Base-by-base conservation (phyloP, 1,284 basidiomycete genomes). In the Testicularia cyperi region DNA sequence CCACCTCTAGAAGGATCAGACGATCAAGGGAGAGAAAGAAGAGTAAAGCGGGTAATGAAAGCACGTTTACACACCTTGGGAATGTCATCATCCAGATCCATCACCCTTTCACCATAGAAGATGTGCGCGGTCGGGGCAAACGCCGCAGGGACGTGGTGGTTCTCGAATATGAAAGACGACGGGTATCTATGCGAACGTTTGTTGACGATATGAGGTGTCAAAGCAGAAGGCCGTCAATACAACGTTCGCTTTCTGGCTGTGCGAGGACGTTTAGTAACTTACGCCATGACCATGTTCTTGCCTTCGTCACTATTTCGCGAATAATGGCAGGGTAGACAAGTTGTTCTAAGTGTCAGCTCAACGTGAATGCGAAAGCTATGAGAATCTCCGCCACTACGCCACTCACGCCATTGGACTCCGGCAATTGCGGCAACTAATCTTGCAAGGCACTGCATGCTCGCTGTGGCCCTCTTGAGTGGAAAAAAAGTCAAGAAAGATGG, bases 241-340 rank as follows among this genome's bases (percentile, higher is more conserved):
- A n/a, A n/a, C n/a, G n/a, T n/a, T n/a, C n/a, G n/a, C n/a, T n/a
- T n/a, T n/a, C n/a, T n/a, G n/a, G n/a, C n/a, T n/a, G n/a, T n/a
- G n/a, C n/a, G n/a, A n/a, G n/a, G n/a, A n/a, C n/a, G n/a, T n/a
- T n/a, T 16, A 23, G 19, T 10, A 20, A 42, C 49, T 45, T 29
- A 55, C 41, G 52, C 58, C 58, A 62, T 62, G 41, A 65, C 47
- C 62, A 65, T 65, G 36, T 47, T 62, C 12, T 48, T 33, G 13
- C 62, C 62, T 26, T 65, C 62, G 35, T 65, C 62, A n/a, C 54
- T 47, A 36, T 40, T 13, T 14, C 14, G 15, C 25, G 15, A 9
- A 28, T n/a, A 24, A 16, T 20, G 2, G 28, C 30, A 28, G 9
- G 5, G 14, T 27, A 25, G n/a, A n/a, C n/a, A n/a, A n/a, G n/a